Base-by-base conservation (phyloP, 2,329 filamentous ascomycete species). In the Amauroascus verrucosus region DNA sequence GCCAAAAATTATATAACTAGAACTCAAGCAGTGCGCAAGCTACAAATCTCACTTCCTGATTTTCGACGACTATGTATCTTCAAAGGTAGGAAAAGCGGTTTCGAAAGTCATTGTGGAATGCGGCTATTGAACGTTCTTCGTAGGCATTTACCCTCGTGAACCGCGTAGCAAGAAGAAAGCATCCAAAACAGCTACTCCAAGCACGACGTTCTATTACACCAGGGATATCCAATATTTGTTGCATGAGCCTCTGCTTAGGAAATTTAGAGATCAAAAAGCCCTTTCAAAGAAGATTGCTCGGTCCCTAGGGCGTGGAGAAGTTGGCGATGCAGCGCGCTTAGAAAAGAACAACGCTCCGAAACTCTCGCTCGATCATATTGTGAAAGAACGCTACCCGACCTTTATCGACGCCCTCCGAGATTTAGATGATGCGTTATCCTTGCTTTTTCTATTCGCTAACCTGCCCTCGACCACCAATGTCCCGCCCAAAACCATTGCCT, bases 61-160 rank as follows among this genome's bases (percentile, higher is more conserved):
- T 98, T 98, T 75, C 85, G 93, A 74, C 86, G 95, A 75, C 80
- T 98, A 68, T 98, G 93, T 76, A 98, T 98, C 71, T 98, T 95
- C 85, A 97, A 97, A 77, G 93, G 80, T 77, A 65, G 13, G 57
- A 9, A 16, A 37, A 48, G 14, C 3, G 14, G 2, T 16, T n/a
- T 11, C 4, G 6, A 18, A 22, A 13, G 4, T 16, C 3, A 22
- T 14, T 26, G 14, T 16, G 18, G 4, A 16, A 26, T 16, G 4
- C 14, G 16, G 33, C 22, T 63, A 53, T 64, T 59, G 13, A 26
- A 16, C 33, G 2, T 11, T 2, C 28, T 46, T 43, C 54, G 3
- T 38, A 79, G 78, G 90, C 64, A 97, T 98, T 70, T 98, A 96
- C 73, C 93, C 93, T 60, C 86, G 93, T 65, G 93, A 98, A 77